phyloP scores from a whole-genome alignment of 2,329 filamentous ascomycete species.

The Trichoderma brevicompactum region DNA sequence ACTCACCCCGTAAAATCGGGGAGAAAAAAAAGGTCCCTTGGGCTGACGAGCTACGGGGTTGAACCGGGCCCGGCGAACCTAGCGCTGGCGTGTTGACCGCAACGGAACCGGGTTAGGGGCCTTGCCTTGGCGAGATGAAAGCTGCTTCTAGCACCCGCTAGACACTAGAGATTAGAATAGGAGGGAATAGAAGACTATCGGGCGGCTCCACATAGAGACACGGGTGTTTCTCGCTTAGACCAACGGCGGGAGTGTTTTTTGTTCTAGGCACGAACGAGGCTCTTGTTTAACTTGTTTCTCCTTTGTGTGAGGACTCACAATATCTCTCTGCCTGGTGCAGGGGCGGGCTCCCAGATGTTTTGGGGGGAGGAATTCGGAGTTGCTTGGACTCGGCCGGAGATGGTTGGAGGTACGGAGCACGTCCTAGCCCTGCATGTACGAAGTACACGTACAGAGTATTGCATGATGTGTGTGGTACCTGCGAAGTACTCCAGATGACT shows the following conservation, averaged over 20 bases:
- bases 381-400: no score
- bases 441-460: no score
- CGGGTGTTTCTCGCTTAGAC: constrained; percentile 20
- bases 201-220: not conserved
- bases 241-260: not conserved
- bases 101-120: not conserved
- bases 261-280: not conserved
- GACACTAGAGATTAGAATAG: constrained; percentile 15
- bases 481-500: no score
- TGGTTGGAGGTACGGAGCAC: no score
- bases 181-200: not conserved
- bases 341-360: no score
- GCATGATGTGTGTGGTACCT: no score
- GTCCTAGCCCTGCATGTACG: no score
- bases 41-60: constrained; percentile 6
- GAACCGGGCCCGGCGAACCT: constrained; percentile 2
- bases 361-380: no score
- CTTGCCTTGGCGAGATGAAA: constrained; percentile 7
- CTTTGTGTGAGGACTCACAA: constrained; percentile 5
- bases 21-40: not conserved
- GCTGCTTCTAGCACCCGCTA: not conserved
- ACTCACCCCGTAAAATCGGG: not conserved
- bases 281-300: constrained; percentile 14
- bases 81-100: constrained; percentile 4
- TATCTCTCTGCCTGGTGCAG: not conserved